Base-by-base conservation (phyloP, 2,329 filamentous ascomycete species). In the Aspergillus sojae region DNA sequence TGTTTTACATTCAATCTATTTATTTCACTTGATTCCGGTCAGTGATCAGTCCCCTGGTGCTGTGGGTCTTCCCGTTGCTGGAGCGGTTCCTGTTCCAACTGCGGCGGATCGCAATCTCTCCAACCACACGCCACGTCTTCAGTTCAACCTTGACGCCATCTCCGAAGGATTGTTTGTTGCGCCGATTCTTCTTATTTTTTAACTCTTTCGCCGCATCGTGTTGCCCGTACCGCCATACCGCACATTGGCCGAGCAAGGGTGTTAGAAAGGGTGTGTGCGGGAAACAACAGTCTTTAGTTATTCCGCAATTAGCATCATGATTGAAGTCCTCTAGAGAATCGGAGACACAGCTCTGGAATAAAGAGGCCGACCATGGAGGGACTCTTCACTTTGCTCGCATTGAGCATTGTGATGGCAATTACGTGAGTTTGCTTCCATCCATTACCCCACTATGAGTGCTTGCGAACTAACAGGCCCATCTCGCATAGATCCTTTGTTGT, bases 401-500 rank as follows among this genome's bases (percentile, higher is more conserved):
- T 90, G 82, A 86, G 88, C 85, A 80, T 83, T 66, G 83, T 89
- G 68, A 90, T 90, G 88, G 87, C 85, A 65, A 78, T 84, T 74
- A 87, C 87, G 86, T 89, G 77, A 79, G 85, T 75, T 53, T 52
- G 21, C 39, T 54, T 41, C 36, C 16, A 45, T 53, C n/a, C 28
- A 39, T 26, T 56, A 21, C 50, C 48, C 57, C 21, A 9, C 43
- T 48, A n/a, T n/a, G 26, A 10, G 11, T 61, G 21, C 26, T 45
- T 41, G 57, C 43, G n/a, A 59, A 61, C 68, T 69, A 65, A 68
- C 52, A 45, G n/a, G 30, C 46, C 54, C 58, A 45, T 64, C 56
- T 56, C 54, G 56, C 32, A 59, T 76, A 97, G 94, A 72, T 98
- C 95, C 63, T 97, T 98, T 78, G 86, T 97, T 61, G 94, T 94